Evolutionary conservation across 108 stramenopile species (phyloP), one percentile per base, ranked within the genome.

Genomic region (Heterococcus sp.): DNA sequence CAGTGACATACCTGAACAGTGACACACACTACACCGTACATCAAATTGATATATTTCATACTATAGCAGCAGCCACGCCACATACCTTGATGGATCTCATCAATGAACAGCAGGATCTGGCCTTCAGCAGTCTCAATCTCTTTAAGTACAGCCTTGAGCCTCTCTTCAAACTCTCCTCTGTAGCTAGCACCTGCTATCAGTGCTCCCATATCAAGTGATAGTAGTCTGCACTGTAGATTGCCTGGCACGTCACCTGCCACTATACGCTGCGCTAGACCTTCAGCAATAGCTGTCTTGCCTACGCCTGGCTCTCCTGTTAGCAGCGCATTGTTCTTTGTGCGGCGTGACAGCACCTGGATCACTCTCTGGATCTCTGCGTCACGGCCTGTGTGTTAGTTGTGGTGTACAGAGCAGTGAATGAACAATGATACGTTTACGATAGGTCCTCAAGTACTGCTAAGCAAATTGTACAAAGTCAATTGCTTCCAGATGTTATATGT

Each of bases 91-190:
- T 98, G 97, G 63, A 95, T 87, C 83, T 98, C 97, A 86, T 98
- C 97, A n/a, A 98, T 91, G 73, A 98, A 98, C 29, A 98, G 88
- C 34, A 98, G 85, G 71, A 97, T 92, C 5, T 87, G 77, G 37
- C 93, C 94, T 29, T 93, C 85, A 0, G 92, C 87, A 28, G 86
- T 86, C 66, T 91, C 89, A 36, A 94, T 91, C 88, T 98, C 97
- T 40, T 94, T 92, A 73, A 98, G 75, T 1, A 98, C 94, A 0
- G 95, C 93, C 37, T 91, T 86, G 31, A 98, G 82, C 27, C 97
- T 89, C 76, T 96, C 95, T 85, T 98, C 97, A 72, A 98, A 98
- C 72, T 98, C 97, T 66, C 97, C 97, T 33, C 95, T 88, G 78
- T 94, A 95, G 70, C 94, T 94, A 37, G 95, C 95, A 2, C 97